Conservation (phyloP, 495 filamentous ascomycete genomes). For the Daldinia bambusicola region DNA sequence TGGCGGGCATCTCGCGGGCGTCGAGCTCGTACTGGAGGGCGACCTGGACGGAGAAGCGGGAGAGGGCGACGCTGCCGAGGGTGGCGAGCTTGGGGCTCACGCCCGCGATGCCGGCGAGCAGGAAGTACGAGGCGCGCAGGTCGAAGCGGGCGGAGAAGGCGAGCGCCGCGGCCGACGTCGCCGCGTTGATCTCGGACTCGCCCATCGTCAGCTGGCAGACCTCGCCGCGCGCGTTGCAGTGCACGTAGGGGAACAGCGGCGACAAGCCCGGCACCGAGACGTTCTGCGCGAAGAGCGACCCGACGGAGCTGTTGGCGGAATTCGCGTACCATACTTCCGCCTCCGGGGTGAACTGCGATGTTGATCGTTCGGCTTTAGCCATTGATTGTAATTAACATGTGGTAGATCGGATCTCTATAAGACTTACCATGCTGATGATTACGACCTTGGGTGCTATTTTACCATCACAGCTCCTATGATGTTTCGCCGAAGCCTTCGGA, state of each 20-base stretch:
- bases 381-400: too few species aligned
- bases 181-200: background rate
- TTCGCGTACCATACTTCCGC: background rate
- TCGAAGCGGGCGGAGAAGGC: background rate
- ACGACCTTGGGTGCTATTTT: background rate
- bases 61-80: slow-evolving; percentile 70
- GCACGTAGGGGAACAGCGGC: background rate
- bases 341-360: background rate
- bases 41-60: slow-evolving; percentile 75
- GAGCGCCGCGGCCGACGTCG: background rate
- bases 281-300: background rate
- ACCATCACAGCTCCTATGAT: background rate
- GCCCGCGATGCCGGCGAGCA: slow-evolving; percentile 77
- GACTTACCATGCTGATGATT: slow-evolving; percentile 1
- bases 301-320: background rate
- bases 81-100: slow-evolving; percentile 74
- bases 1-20: slow-evolving; percentile 71
- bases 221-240: background rate
- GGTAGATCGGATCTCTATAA: too few species aligned
- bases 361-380: background rate
- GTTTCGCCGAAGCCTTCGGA: background rate
- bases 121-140: slow-evolving; percentile 21
- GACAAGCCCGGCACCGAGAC: background rate
- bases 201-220: slow-evolving; percentile 1
- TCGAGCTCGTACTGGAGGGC: slow-evolving; percentile 81